Conservation (phyloP, 208 protist genomes). For the Trichomonas vaginalis region DNA sequence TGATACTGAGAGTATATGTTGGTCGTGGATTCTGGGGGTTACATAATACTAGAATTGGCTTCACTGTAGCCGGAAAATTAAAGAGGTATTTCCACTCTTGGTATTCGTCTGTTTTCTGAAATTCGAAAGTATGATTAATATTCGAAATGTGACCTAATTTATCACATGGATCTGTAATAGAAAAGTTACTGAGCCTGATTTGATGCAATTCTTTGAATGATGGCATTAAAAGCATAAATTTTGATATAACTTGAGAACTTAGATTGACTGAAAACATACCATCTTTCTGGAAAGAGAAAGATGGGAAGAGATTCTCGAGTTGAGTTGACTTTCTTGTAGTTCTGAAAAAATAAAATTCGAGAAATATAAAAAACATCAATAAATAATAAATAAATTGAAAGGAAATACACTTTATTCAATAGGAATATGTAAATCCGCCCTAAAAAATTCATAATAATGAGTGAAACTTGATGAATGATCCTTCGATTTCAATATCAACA, state of each 20-base stretch:
- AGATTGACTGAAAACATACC: not conserved
- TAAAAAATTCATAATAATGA: too few relatives aligned
- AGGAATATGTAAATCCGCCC: too few relatives aligned
- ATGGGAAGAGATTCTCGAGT: not conserved
- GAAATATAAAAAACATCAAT: not conserved
- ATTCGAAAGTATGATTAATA: not conserved
- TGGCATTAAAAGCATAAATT: not conserved
- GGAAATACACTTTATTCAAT: too few relatives aligned
- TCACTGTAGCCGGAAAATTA: not conserved
- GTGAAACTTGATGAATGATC: too few relatives aligned
- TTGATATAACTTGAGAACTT: not conserved
- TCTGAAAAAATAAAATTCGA: not conserved
- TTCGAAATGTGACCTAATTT: not conserved
- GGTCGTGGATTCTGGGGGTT: not conserved
- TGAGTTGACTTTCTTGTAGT: not conserved
- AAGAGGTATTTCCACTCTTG: not conserved
- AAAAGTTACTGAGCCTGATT: not conserved
- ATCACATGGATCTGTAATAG: not conserved
- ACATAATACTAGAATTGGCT: not conserved
- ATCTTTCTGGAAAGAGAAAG: not conserved
- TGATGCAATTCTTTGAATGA: not conserved
- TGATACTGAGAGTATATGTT: not conserved
- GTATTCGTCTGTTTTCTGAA: not conserved
- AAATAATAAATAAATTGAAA: too few relatives aligned
- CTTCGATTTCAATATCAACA: too few relatives aligned